Evolutionary conservation across 108 stramenopile species (phyloP).

Genomic region (Heterococcus sp.): DNA sequence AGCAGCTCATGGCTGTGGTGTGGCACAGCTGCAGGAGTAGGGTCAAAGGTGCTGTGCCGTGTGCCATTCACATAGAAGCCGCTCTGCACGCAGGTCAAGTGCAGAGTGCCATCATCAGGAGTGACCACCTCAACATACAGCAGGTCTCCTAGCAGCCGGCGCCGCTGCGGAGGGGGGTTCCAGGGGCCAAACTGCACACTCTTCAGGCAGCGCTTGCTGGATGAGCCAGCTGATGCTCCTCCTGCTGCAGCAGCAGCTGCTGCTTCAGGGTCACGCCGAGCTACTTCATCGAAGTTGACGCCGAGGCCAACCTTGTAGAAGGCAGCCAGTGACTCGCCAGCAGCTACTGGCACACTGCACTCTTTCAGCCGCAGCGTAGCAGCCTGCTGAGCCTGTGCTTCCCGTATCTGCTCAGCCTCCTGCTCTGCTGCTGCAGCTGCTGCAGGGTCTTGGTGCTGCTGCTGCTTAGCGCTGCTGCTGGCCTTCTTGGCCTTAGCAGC

Average conservation of each 20-base stretch:
- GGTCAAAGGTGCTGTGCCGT: conserved; percentile 68
- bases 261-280: conserved; percentile 2
- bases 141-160: conserved; percentile 80
- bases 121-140: conserved; percentile 76
- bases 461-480: neutral
- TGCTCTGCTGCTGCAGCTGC: neutral
- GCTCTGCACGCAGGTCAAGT: conserved; percentile 73
- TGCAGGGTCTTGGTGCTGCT: too few relatives aligned
- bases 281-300: conserved; percentile 9
- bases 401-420: conserved; percentile 1
- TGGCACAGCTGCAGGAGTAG: conserved; percentile 65
- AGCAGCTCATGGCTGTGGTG: conserved; percentile 26
- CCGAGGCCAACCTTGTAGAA: conserved; percentile 16
- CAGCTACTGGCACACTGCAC: too few relatives aligned
- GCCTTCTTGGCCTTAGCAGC: neutral
- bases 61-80: conserved; percentile 87
- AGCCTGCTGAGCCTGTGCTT: neutral
- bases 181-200: conserved; percentile 14
- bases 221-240: neutral
- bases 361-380: too few relatives aligned
- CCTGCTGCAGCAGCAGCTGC: neutral
- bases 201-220: conserved; percentile 18
- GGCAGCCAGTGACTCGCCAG: neutral
- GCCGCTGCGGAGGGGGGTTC: conserved; percentile 79
- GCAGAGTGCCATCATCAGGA: conserved; percentile 59